A percentile compares a stretch with the other conserved stretches of the same genome.
Evolutionary conservation across 805 yeast genomes (phyloP).

Genomic region (Komagataella phaffii): DNA sequence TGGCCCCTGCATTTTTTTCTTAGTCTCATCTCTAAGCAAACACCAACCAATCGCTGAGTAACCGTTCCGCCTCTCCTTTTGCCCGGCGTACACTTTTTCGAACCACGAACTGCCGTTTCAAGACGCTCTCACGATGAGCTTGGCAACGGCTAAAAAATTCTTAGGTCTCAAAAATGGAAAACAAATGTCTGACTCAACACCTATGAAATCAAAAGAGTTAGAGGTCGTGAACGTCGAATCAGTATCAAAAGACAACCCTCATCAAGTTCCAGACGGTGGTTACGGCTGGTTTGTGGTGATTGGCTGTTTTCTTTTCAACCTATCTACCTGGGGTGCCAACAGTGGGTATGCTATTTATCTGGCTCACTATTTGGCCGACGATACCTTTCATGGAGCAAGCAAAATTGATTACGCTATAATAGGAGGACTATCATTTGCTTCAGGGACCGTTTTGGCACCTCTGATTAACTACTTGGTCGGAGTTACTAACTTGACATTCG

Average conservation of each 20-base stretch:
- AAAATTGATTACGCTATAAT: slow-evolving; percentile 50
- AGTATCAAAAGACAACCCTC: not conserved
- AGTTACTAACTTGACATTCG: slow-evolving; percentile 23
- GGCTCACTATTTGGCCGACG: slow-evolving; percentile 36
- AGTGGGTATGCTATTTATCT: slow-evolving; percentile 53
- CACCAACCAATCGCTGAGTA: too few relatives aligned
- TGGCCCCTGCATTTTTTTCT: not conserved
- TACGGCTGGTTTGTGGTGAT: slow-evolving; percentile 53
- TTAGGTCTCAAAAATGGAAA: not conserved
- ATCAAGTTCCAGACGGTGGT: slow-evolving; percentile 45
- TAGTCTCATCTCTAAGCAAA: too few relatives aligned
- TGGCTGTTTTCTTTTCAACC: slow-evolving; percentile 35
- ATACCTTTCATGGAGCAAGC: slow-evolving; percentile 39
- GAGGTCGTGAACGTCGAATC: not conserved
- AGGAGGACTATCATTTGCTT: slow-evolving; percentile 55
- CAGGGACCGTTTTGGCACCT: slow-evolving; percentile 37
- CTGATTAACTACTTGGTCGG: slow-evolving; percentile 32
- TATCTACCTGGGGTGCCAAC: slow-evolving; percentile 65
- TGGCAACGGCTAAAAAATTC: not conserved
- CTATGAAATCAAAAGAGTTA: not conserved
- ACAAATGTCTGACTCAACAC: not conserved
- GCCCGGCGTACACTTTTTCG: too few relatives aligned
- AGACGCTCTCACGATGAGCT: not conserved
- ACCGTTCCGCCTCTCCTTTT: too few relatives aligned
- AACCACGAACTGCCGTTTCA: too few relatives aligned